Percentiles rank a stretch among this genome's conserved stretches.
Evolutionary conservation across 1,284 basidiomycete species (phyloP).

Genomic region (Nidula niveotomentosa): DNA sequence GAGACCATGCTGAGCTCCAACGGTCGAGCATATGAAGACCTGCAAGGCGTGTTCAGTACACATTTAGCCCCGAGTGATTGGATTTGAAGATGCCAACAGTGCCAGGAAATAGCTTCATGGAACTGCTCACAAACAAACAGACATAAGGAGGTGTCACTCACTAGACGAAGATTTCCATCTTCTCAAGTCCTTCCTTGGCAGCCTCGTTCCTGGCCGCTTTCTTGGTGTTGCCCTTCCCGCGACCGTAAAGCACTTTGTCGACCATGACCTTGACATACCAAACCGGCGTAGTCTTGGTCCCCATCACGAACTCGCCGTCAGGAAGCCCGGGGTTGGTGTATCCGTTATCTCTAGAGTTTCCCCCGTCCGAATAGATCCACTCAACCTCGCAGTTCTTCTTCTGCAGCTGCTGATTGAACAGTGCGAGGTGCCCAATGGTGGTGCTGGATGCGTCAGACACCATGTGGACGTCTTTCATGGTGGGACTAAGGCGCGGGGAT

Average conservation of each 20-base stretch:
- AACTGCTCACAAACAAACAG: too few relatives aligned
- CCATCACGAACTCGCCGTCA: constrained; percentile 18
- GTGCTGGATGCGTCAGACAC: constrained; percentile 15
- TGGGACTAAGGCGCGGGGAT: constrained; percentile 19
- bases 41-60: too few relatives aligned
- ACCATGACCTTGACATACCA: constrained; percentile 68
- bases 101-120: too few relatives aligned
- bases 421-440: constrained; percentile 63
- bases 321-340: constrained; percentile 14
- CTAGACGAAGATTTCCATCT: constrained; percentile 45
- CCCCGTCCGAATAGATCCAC: constrained; percentile 60
- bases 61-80: too few relatives aligned
- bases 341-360: constrained; percentile 24
- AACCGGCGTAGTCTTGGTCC: constrained; percentile 64
- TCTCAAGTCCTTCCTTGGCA: constrained; percentile 55
- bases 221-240: constrained; percentile 69
- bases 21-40: background rate
- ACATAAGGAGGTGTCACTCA: constrained; percentile 15
- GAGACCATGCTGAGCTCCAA: constrained; percentile 42
- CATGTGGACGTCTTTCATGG: constrained; percentile 4
- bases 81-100: too few relatives aligned
- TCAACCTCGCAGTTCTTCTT: constrained; percentile 56
- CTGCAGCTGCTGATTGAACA: constrained; percentile 76
- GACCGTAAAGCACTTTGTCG: constrained; percentile 54
- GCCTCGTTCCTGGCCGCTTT: constrained; percentile 74